Base-by-base conservation (phyloP, 2,329 filamentous ascomycete species). In the Phyllosticta paracitricarpa region DNA sequence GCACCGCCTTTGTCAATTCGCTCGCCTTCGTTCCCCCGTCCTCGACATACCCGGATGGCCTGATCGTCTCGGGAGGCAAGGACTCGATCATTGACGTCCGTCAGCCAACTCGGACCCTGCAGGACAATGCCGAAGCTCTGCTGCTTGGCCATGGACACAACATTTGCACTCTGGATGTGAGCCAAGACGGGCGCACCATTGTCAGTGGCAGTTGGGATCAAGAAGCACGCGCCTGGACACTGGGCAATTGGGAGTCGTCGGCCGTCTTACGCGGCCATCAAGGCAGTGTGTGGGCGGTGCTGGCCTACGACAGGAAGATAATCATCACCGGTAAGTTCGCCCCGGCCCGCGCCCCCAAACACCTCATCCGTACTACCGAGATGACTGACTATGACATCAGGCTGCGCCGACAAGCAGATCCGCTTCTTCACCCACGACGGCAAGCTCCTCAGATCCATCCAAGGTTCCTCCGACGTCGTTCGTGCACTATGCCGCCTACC, bases 131-230 rank as follows among this genome's bases (percentile, higher is more conserved):
- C 8, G 89, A 96, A 66, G 88, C 89, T 24, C 81, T 97, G 64
- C 81, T 99, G 9, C 79, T 96, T 57, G 93, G 94, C 12, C 94
- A 99, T 72, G 82, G 84, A 22, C 84, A 89, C 72, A 97, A 97
- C 68, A 86, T 99, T 54, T 97, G 93, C 72, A 83, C 92, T 8
- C 77, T 99, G 54, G 90, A 96, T 68, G 86, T 90, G 17, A 87
- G 87, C 57, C 83, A 87, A 0, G 82, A 86, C 63, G 88, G 87
- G 1, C 83, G 78, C 54, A 89, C 85, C 72, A 81, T 97, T 51
- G 86, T 97, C 55, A 97, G 93, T 66, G 94, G 93, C 33, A 89
- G 92, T 68, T 99, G 94, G 94, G 94, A 99, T 74, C 84, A 84
- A 30, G 88, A 91, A 65, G 92, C 91, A 28, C 87, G 91, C 60